These are phyloP conservation scores for Fusarium pseudocircinatum DNA, from an alignment of 2,329 filamentous ascomycete species.

Conservation along the genomic window DNA sequence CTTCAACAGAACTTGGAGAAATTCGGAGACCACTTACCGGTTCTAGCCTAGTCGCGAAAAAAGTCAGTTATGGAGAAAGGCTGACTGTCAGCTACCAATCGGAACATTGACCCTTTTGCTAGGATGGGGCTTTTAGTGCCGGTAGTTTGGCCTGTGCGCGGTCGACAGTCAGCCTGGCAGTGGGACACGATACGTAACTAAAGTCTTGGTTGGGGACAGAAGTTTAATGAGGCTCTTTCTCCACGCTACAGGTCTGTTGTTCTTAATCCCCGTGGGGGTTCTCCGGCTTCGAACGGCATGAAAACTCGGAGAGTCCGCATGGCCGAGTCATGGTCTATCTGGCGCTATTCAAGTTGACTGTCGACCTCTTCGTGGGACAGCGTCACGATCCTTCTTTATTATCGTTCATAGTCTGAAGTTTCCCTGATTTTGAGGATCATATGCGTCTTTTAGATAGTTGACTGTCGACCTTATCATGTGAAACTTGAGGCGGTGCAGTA, in stretches of 20 bases:
- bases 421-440: not conserved
- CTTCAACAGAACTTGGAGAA: not conserved
- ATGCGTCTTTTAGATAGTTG: not conserved
- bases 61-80: not conserved
- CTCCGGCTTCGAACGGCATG: not conserved
- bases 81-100: conserved; percentile 8
- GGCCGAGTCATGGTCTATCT: not conserved
- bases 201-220: not conserved
- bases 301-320: not conserved
- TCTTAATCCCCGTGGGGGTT: conserved; percentile 1
- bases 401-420: not conserved
- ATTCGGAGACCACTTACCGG: not conserved
- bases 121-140: not conserved
- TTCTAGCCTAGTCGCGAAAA: not conserved
- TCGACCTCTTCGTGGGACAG: not conserved
- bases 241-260: not conserved
- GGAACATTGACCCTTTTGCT: not conserved
- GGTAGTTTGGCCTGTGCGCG: not conserved
- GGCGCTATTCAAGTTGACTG: conserved; percentile 4
- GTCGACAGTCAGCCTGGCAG: conserved; percentile 9
- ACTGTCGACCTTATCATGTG: conserved; percentile 14
- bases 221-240: conserved; percentile 3
- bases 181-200: not conserved
- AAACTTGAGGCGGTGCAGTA: not conserved
- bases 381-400: not conserved